A percentile compares a stretch with the other conserved stretches of the same genome.
These are phyloP conservation scores for Ceratobasidium sp. DNA, from an alignment of 1,284 basidiomycete species.

Conservation along the genomic window DNA sequence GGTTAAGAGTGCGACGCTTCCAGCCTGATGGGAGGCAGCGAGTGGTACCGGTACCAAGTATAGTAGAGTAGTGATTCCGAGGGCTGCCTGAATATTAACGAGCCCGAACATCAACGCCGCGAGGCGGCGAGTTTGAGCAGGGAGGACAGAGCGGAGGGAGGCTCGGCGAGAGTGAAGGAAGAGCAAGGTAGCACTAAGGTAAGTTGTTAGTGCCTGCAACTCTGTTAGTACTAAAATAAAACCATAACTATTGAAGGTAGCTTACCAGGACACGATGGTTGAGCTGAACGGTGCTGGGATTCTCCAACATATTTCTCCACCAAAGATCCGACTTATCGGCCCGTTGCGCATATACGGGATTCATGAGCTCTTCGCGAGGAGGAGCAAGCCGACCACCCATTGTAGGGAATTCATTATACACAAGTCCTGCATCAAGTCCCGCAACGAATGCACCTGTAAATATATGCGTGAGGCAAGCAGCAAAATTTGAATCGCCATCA, in stretches of 20 bases:
- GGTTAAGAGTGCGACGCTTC: slow-evolving; percentile 90
- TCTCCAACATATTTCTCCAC: slow-evolving; percentile 96
- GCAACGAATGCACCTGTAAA: slow-evolving; percentile 93
- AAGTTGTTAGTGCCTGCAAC: slow-evolving; percentile 83
- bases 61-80: slow-evolving; percentile 92
- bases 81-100: slow-evolving; percentile 86
- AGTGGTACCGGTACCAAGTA: slow-evolving; percentile 95
- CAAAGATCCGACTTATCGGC: slow-evolving; percentile 79
- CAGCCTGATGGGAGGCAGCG: slow-evolving; percentile 95
- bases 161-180: slow-evolving; percentile 70
- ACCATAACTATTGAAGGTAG: slow-evolving; percentile 26
- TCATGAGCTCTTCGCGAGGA: slow-evolving; percentile 86
- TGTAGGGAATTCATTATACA: slow-evolving; percentile 98
- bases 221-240: slow-evolving; percentile 27
- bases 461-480: slow-evolving; percentile 43
- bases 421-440: slow-evolving; percentile 93
- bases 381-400: slow-evolving; percentile 94
- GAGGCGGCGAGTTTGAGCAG: slow-evolving; percentile 74
- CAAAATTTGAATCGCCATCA: slow-evolving; percentile 25
- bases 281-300: slow-evolving; percentile 98
- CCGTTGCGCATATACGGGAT: slow-evolving; percentile 77
- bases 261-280: slow-evolving; percentile 92
- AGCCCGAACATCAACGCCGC: slow-evolving; percentile 80
- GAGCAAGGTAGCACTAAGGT: slow-evolving; percentile 75
- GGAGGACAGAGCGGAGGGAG: slow-evolving; percentile 71